Evolutionary conservation across 352 stramenopile species (phyloP).

Genomic region (Aphanomyces astaci): DNA sequence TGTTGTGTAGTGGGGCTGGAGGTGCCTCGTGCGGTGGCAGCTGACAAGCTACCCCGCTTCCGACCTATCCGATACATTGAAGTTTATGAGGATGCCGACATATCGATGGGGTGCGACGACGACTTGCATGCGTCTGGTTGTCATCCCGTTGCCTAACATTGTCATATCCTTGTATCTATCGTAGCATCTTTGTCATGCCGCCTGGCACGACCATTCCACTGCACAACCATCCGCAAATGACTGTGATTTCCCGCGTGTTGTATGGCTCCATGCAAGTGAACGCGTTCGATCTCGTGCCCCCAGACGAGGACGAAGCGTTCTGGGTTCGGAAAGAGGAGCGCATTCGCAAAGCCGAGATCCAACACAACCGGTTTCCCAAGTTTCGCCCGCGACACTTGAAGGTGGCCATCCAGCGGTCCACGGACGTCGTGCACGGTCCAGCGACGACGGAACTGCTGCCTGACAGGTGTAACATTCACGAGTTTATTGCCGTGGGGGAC

Average conservation of each 20-base stretch:
- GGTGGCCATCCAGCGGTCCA: conserved; percentile 34
- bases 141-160: too few species aligned
- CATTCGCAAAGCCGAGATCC: background rate
- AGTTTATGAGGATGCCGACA: conserved; percentile 69
- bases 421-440: conserved; percentile 40
- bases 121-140: background rate
- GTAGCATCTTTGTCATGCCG: conserved; percentile 76
- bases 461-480: conserved; percentile 61
- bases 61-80: conserved; percentile 63
- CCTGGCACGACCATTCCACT: conserved; percentile 63
- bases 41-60: conserved; percentile 12
- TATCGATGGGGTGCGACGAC: conserved; percentile 61
- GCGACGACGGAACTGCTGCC: conserved; percentile 62
- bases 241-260: conserved; percentile 70
- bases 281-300: conserved; percentile 55
- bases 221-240: conserved; percentile 81
- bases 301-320: conserved; percentile 32
- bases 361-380: conserved; percentile 4
- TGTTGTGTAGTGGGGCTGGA: conserved; percentile 42
- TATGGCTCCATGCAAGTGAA: conserved; percentile 62
- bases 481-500: conserved; percentile 55
- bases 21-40: conserved; percentile 28
- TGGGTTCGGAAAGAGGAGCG: conserved; percentile 2
- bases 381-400: conserved; percentile 7
- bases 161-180: background rate